Evolutionary conservation across 257 asterid genomes (phyloP), one percentile per base, ranked within the genome.

Genomic region (Coffea canephora): DNA sequence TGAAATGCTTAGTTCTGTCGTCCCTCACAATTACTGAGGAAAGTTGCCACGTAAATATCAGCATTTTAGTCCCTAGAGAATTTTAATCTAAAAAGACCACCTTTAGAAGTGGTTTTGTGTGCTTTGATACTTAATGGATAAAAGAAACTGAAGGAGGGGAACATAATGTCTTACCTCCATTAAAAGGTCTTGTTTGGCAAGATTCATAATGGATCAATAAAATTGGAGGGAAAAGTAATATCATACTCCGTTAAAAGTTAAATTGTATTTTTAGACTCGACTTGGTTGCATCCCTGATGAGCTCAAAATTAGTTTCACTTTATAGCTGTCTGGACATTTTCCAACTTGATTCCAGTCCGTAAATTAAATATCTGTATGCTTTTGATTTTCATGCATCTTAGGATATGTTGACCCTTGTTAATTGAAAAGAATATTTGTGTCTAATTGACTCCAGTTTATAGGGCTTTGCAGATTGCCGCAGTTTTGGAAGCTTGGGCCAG

Each of bases 401-500:
- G 55, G 36, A 25, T 59, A 31, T 74, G 43, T 74, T 74, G 18
- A 55, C 57, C 21, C 15, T 5, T 39, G 45, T 59, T 59, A 61
- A 70, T 59, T 50, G 73, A 67, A 27, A 48, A 45, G 34, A 67
- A 54, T 64, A 50, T 12, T 36, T 13, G 62, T 54, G 21, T 68
- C 74, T 85, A 79, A 86, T 73, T 86, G 77, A 78, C 65, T 78
- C 78, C 81, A 86, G 83, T 87, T 67, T 83, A 76, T 91, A 95
- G 99, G 99, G 99, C 69, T 93, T 91, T 88, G 98, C 94, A 82
- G 99, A 95, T 79, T 88, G 87, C 82, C 91, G 89, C 84, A 90
- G 81, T 83, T 95, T 95, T 89, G 99, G 99, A 81, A 95, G 98
- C 88, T 91, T 85, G 77, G 99, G 98, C 72, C 97, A 95, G 88